These are phyloP conservation scores for Brassica nigra DNA, from an alignment of 345 rosid genomes.

Conservation along the genomic window DNA sequence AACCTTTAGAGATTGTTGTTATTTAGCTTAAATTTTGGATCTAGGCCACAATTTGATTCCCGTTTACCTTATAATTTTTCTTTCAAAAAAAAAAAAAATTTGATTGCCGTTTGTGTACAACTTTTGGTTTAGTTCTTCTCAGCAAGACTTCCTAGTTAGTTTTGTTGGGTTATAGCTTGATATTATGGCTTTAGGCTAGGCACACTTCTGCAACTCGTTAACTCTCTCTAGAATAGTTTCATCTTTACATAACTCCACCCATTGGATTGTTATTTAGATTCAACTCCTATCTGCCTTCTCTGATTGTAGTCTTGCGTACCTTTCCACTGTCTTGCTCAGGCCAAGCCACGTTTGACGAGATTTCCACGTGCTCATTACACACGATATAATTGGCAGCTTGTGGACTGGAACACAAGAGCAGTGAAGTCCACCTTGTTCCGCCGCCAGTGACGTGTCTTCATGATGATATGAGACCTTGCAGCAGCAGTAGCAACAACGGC, in stretches of 20 bases:
- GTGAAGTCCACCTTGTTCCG: conserved; percentile 59
- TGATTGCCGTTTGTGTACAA: not conserved
- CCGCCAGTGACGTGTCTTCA: conserved; percentile 65
- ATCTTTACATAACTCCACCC: not conserved
- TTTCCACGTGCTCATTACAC: conserved; percentile 71
- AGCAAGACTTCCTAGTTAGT: not conserved
- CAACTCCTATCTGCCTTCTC: not conserved
- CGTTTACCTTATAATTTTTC: too few relatives aligned
- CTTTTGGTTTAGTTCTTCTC: not conserved
- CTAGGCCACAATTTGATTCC: not conserved
- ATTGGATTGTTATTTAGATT: not conserved
- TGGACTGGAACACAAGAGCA: conserved; percentile 71
- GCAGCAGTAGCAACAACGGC: conserved; percentile 46
- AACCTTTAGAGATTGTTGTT: not conserved
- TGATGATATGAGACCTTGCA: conserved; percentile 12
- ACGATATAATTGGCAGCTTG: conserved; percentile 75
- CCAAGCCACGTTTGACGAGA: conserved; percentile 57
- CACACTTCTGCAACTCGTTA: not conserved
- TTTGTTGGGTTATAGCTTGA: not conserved
- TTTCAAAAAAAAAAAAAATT: not conserved
- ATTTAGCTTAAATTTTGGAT: not conserved
- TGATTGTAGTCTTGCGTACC: not conserved
- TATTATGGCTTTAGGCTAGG: not conserved
- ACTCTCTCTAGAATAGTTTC: not conserved
- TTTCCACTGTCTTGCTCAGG: conserved; percentile 45